Evolutionary conservation across 768 basidiomycete species (phyloP), one percentile per base, ranked within the genome.

Genomic region (Lyophyllum decastes): DNA sequence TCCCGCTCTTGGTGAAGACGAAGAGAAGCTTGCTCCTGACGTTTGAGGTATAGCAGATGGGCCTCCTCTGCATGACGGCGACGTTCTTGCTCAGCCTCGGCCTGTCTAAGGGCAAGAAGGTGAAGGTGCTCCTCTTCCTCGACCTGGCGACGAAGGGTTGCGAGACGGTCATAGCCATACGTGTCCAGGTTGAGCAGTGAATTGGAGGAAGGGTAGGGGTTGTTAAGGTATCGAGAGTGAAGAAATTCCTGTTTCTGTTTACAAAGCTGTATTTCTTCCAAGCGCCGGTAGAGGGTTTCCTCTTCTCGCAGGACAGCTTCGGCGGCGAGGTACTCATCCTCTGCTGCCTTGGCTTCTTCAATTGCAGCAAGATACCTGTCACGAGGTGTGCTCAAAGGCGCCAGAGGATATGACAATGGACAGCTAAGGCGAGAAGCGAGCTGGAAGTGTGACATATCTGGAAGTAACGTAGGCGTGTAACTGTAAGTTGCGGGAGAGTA

Each of bases 281-380:
- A 38, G 40, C 68, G 66, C 41, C 59, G 62, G 47, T 66, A 69
- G 14, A 75, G 62, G 21, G 63, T 65, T 19, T 64, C 65, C 55
- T 76, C 74, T 49, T 74, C 76, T 6, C 61, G 68, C 41, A 64
- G 70, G 7, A 63, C 57, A 33, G 72, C 70, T 48, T 76, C 66
- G 5, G 68, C 70, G 38, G 72, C 70, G 34, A 77, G 64, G 38
- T 73, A 75, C 41, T 76, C 72, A 14, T 69, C 69, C 60, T 77
- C 73, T 6, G 77, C 75, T 47, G 73, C 69, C 56, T 70, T 68
- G 19, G 71, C 72, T 52, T 72, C 67, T 8, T 75, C 73, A 22
- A 76, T 62, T 24, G 77, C 74, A 44, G 70, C 68, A 25, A 76
- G 62, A 59, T 78, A 78, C 24, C 67, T 71, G 22, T 74, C 68